Percentiles rank a stretch among this genome's conserved stretches.
Conservation (phyloP, 306 rosid species). For the Vigna trinervia region DNA sequence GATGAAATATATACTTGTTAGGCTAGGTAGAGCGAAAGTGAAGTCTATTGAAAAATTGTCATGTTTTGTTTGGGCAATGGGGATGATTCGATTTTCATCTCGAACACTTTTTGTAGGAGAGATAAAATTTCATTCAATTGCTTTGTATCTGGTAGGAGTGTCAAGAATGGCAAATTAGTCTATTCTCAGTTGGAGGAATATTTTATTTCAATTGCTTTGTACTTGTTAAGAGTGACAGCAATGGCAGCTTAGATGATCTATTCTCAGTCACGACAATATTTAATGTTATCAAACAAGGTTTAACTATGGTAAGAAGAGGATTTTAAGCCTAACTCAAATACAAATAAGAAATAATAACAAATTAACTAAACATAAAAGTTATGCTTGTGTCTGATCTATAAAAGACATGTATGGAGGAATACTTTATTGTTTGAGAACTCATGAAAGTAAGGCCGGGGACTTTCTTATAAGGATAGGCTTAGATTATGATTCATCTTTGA, state of each 20-base stretch:
- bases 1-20: constrained; percentile 34
- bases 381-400: neutral
- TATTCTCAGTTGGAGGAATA: neutral
- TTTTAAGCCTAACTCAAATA: too few relatives aligned
- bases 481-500: neutral
- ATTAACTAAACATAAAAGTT: too few relatives aligned
- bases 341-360: too few relatives aligned
- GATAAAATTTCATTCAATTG: constrained; percentile 8
- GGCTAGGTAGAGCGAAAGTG: constrained; percentile 33
- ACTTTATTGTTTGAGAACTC: neutral
- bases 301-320: neutral
- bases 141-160: constrained; percentile 15
- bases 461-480: neutral
- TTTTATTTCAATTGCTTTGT: constrained; percentile 17
- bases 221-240: constrained; percentile 10
- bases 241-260: neutral
- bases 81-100: constrained; percentile 13
- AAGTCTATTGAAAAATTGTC: constrained; percentile 24
- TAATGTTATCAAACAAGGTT: constrained; percentile 3
- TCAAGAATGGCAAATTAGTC: neutral
- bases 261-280: neutral
- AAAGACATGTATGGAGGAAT: neutral
- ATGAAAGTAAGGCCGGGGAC: neutral
- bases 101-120: constrained; percentile 8
- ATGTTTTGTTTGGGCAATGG: constrained; percentile 28